Percentiles rank a stretch among this genome's conserved stretches.
Evolutionary conservation across 768 basidiomycete species (phyloP).

Genomic region (Jaapia argillacea): DNA sequence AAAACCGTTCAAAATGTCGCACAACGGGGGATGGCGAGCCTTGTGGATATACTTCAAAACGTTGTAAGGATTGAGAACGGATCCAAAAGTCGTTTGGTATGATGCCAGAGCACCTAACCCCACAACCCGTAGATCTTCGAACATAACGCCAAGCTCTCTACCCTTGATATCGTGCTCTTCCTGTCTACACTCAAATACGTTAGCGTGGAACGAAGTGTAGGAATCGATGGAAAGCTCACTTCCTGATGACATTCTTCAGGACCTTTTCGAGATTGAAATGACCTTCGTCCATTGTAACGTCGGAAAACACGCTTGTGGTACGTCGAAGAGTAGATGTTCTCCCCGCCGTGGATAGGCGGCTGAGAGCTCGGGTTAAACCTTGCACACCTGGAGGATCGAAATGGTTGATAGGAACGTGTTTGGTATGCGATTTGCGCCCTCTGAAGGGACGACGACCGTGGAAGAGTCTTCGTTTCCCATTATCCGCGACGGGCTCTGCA

Average conservation of each 20-base stretch:
- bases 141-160: conserved; percentile 52
- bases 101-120: conserved; percentile 47
- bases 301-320: no score
- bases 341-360: conserved; percentile 15
- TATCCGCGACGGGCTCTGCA: no score
- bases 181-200: conserved; percentile 22
- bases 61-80: conserved; percentile 43
- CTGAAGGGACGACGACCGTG: no score
- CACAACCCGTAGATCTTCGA: conserved; percentile 46
- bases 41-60: conserved; percentile 32
- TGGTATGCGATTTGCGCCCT: no score
- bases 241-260: conserved; percentile 14
- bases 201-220: neutral
- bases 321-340: neutral
- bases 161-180: conserved; percentile 37
- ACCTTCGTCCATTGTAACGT: neutral
- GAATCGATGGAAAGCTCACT: conserved; percentile 8
- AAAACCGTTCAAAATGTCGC: conserved; percentile 17
- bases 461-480: no score
- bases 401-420: no score
- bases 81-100: conserved; percentile 49
- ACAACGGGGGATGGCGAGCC: conserved; percentile 48
- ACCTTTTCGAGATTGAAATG: conserved; percentile 21
- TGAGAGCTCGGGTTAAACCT: conserved; percentile 28
- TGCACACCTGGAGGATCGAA: conserved; percentile 46